Evolutionary conservation across 2,329 filamentous ascomycete genomes (phyloP).

Genomic region (Botryotinia convoluta): DNA sequence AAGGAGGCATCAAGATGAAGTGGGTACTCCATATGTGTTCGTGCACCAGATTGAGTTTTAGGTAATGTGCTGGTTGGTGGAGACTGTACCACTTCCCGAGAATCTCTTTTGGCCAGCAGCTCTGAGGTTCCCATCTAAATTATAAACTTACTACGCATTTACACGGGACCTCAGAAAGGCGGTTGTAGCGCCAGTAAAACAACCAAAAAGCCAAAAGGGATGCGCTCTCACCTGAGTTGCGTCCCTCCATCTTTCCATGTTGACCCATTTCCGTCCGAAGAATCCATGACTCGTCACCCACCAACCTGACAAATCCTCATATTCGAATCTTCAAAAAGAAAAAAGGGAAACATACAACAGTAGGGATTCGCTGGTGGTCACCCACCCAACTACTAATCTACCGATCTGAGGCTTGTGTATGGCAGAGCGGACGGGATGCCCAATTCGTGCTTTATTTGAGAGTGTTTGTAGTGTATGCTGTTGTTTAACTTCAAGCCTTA

Average conservation of each 20-base stretch:
- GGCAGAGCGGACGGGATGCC: conserved; percentile 15
- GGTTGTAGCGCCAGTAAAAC: background rate
- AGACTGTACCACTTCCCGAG: background rate
- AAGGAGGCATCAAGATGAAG: background rate
- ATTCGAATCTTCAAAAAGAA: background rate
- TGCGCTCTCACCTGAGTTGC: background rate
- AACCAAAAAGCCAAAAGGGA: background rate
- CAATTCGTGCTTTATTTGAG: background rate
- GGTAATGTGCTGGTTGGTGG: background rate
- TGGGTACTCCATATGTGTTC: background rate
- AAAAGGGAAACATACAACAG: background rate
- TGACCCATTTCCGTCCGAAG: background rate
- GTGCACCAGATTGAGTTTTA: background rate
- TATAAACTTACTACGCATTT: background rate
- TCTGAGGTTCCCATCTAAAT: background rate
- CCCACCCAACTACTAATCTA: conserved; percentile 15
- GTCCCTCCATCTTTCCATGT: background rate
- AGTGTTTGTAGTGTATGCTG: no score
- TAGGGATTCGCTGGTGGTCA: conserved; percentile 15
- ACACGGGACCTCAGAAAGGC: background rate
- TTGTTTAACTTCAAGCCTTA: no score
- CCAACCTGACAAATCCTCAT: background rate
- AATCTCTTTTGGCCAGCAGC: background rate
- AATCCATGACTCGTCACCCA: background rate
- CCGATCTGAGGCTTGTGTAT: conserved; percentile 14